A percentile compares a stretch with the other conserved stretches of the same genome.
These are phyloP conservation scores for Apiosordaria backusii DNA, from an alignment of 495 filamentous ascomycete species.

Conservation along the genomic window DNA sequence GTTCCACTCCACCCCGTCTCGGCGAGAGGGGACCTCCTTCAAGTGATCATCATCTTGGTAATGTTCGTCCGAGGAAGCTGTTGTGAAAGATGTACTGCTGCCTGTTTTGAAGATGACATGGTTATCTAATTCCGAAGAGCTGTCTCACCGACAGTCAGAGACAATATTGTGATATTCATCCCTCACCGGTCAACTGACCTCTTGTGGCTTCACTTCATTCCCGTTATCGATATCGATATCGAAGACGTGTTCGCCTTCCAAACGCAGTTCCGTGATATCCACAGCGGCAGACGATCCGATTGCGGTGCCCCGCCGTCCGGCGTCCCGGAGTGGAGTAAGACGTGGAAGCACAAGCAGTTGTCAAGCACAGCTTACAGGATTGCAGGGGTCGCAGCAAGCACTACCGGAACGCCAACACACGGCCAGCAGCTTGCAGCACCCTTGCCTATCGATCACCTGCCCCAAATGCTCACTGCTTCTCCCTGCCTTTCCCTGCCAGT, in stretches of 20 bases:
- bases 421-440: conserved; percentile 10
- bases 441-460: conserved; percentile 32
- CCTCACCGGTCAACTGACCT: not conserved
- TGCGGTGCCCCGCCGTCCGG: conserved; percentile 25
- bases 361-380: not conserved
- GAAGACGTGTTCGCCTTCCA: conserved; percentile 7
- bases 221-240: not conserved
- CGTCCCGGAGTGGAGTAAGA: conserved; percentile 16
- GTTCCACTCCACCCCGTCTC: not conserved
- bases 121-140: not conserved
- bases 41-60: not conserved
- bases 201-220: not conserved
- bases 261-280: conserved; percentile 14
- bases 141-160: not conserved
- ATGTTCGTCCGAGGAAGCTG: not conserved
- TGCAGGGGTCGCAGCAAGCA: conserved; percentile 8
- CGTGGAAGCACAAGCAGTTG: not conserved
- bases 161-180: not conserved
- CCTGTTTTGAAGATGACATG: not conserved
- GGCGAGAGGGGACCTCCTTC: not conserved
- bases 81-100: not conserved
- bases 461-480: not conserved
- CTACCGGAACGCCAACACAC: not conserved
- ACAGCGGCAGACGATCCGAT: conserved; percentile 28
- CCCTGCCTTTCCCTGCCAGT: conserved; percentile 11